phyloP scores from a whole-genome alignment of 1,284 basidiomycete species.

The Ganoderma multipileum region DNA sequence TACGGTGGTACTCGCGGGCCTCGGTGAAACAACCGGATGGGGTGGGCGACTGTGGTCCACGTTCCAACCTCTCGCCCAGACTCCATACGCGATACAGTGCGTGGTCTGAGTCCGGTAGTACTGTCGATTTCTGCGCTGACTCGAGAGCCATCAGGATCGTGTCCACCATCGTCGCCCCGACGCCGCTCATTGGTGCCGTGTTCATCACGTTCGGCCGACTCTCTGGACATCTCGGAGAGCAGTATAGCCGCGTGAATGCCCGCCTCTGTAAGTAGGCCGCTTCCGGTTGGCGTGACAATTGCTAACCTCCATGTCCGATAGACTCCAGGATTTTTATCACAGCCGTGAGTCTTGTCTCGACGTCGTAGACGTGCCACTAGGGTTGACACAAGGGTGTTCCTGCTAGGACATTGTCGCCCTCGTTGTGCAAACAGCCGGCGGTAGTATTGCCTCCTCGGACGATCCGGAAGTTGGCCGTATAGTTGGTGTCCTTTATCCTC shows the following conservation, averaged over 20 bases:
- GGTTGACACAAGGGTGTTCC: neutral
- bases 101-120: conserved; percentile 42
- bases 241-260: conserved; percentile 38
- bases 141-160: conserved; percentile 41
- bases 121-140: conserved; percentile 34
- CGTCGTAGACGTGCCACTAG: neutral
- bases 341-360: conserved; percentile 30
- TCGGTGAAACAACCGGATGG: conserved; percentile 61
- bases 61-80: conserved; percentile 27
- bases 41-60: conserved; percentile 43
- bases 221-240: conserved; percentile 46
- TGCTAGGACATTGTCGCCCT: conserved; percentile 48
- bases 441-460: conserved; percentile 38
- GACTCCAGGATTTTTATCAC: conserved; percentile 47
- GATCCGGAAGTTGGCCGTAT: conserved; percentile 9
- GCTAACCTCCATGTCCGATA: conserved; percentile 22
- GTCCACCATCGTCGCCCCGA: conserved; percentile 51
- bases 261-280: conserved; percentile 45
- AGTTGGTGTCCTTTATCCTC: neutral
- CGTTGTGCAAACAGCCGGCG: conserved; percentile 52
- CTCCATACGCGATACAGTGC: conserved; percentile 41
- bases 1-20: conserved; percentile 55
- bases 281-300: neutral
- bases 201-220: conserved; percentile 55
- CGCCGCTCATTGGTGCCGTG: conserved; percentile 53